Percentiles rank a stretch among this genome's conserved stretches.
phyloP scores from a whole-genome alignment of 441 rosid genomes.

The Corymbia calophylla region DNA sequence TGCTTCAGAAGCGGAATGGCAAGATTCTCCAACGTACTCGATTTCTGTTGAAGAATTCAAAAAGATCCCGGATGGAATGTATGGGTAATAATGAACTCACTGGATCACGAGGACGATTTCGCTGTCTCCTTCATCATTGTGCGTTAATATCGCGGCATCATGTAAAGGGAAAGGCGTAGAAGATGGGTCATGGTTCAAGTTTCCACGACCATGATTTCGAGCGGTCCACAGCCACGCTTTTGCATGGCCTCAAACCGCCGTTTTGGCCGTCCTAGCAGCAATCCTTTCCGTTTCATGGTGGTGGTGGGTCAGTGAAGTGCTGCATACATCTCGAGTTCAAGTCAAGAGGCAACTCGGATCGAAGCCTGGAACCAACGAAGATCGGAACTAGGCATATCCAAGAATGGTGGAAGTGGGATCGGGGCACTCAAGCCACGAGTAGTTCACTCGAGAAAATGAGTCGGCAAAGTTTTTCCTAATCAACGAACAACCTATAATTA shows the following conservation, averaged over 20 bases:
- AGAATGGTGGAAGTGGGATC: not conserved
- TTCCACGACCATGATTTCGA: not conserved
- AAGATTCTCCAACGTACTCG: not conserved
- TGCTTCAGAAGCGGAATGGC: not conserved
- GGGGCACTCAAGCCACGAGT: not conserved
- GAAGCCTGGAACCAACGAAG: not conserved
- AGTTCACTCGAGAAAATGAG: no score
- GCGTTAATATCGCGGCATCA: not conserved
- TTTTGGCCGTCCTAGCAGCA: not conserved
- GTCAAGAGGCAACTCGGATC: not conserved
- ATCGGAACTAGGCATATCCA: not conserved
- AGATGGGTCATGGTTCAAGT: not conserved
- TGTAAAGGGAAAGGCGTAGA: not conserved
- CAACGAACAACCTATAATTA: not conserved
- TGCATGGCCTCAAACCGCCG: not conserved
- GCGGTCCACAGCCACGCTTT: not conserved
- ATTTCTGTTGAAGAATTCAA: not conserved
- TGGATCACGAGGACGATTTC: not conserved
- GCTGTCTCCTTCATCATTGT: not conserved
- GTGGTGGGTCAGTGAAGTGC: not conserved
- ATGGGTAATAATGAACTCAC: not conserved
- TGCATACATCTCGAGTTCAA: not conserved
- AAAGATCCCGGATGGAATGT: not conserved
- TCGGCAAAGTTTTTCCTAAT: no score
- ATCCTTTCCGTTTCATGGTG: not conserved